A percentile compares a stretch with the other conserved stretches of the same genome.
These are phyloP conservation scores for Acarospora socialis DNA, from an alignment of 2,329 filamentous ascomycete genomes.

Conservation along the genomic window DNA sequence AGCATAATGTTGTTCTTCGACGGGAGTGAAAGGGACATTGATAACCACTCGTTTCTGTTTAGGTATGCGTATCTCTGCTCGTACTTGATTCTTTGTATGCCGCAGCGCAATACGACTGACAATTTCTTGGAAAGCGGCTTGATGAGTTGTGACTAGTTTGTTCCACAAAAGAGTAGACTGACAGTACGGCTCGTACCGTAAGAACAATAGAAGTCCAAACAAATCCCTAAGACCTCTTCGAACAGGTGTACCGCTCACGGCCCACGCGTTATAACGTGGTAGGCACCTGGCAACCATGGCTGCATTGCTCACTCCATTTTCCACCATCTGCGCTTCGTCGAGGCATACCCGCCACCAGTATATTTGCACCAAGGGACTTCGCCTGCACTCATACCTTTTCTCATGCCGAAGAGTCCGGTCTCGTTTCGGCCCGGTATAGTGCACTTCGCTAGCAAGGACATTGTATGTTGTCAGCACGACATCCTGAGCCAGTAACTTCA, in stretches of 20 bases:
- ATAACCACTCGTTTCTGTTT: slow-evolving; percentile 76
- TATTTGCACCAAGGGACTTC: slow-evolving; percentile 65
- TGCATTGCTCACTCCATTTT: slow-evolving; percentile 72
- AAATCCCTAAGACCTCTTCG: slow-evolving; percentile 67
- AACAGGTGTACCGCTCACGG: slow-evolving; percentile 79
- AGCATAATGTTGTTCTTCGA: slow-evolving; percentile 83
- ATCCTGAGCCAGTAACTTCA: slow-evolving; percentile 35
- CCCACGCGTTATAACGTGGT: slow-evolving; percentile 79
- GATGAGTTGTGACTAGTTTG: slow-evolving; percentile 46
- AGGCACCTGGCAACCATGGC: slow-evolving; percentile 67
- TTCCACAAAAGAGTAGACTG: slow-evolving; percentile 52
- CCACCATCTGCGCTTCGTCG: slow-evolving; percentile 82
- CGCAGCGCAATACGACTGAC: slow-evolving; percentile 62
- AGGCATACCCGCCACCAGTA: slow-evolving; percentile 31
- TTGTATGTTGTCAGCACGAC: slow-evolving; percentile 50
- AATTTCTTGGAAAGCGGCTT: slow-evolving; percentile 50
- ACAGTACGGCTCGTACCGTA: slow-evolving; percentile 64
- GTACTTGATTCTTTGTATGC: slow-evolving; percentile 71
- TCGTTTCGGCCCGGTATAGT: slow-evolving; percentile 58
- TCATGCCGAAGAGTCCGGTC: slow-evolving; percentile 52
- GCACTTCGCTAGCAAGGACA: slow-evolving; percentile 64
- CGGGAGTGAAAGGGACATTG: slow-evolving; percentile 73
- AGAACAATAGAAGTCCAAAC: slow-evolving; percentile 65
- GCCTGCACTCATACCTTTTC: slow-evolving; percentile 50
- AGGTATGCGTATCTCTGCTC: slow-evolving; percentile 65